phyloP scores from a whole-genome alignment of 2,329 filamentous ascomycete species.

The Alternaria burnsii region DNA sequence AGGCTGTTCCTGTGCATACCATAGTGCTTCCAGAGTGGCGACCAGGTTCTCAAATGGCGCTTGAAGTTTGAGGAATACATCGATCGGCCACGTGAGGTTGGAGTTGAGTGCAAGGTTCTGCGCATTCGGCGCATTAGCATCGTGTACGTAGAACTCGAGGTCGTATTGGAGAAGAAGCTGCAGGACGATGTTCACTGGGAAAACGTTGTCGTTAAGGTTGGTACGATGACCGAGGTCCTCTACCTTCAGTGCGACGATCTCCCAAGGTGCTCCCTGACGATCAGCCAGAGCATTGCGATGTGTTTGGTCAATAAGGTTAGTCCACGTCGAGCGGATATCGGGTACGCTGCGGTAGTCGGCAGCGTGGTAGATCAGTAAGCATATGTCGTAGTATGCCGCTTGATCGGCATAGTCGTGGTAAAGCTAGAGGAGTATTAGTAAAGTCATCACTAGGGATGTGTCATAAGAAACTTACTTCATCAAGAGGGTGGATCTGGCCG shows the following conservation, averaged over 20 bases:
- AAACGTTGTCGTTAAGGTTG: constrained; percentile 63
- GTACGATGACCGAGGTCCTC: constrained; percentile 65
- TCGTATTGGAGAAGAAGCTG: constrained; percentile 49
- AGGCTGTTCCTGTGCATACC: constrained; percentile 71
- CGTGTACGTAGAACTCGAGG: constrained; percentile 62
- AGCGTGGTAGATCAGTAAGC: constrained; percentile 88
- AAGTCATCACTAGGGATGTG: not conserved
- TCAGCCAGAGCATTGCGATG: constrained; percentile 59
- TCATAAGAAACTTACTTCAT: constrained; percentile 67
- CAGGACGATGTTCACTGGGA: constrained; percentile 59
- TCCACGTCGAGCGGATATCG: constrained; percentile 86
- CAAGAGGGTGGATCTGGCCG: constrained; percentile 78
- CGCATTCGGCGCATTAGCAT: constrained; percentile 21
- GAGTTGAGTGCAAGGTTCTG: constrained; percentile 29
- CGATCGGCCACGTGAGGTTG: constrained; percentile 66
- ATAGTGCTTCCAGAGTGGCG: constrained; percentile 70
- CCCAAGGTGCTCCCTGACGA: constrained; percentile 68
- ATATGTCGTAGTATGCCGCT: constrained; percentile 92
- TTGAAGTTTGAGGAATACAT: constrained; percentile 70
- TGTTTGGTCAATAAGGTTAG: constrained; percentile 76
- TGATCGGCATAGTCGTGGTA: constrained; percentile 92
- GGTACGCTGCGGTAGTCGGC: constrained; percentile 90
- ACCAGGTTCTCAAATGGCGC: constrained; percentile 70
- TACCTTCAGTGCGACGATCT: constrained; percentile 70
- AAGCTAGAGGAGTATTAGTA: constrained; percentile 64